Conservation (phyloP, 345 rosid genomes). For the Geranium brycei region DNA sequence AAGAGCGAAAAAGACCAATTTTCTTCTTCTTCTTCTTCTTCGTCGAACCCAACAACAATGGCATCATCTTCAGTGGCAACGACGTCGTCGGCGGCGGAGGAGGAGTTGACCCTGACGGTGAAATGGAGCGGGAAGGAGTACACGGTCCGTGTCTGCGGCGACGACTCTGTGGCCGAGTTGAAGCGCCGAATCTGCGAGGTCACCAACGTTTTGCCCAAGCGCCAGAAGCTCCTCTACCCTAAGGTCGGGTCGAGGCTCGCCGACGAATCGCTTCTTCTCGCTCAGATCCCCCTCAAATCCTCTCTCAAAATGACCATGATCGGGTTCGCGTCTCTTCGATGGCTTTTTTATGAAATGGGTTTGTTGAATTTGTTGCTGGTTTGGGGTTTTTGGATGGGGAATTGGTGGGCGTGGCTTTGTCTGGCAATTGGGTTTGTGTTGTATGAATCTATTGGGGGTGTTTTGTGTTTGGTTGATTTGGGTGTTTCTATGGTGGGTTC, state of each 20-base stretch:
- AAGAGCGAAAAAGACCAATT: not conserved
- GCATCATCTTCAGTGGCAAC: not conserved
- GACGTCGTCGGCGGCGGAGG: slow-evolving; percentile 30
- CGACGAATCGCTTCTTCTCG: slow-evolving; percentile 60
- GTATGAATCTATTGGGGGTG: not conserved
- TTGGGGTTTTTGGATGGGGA: not conserved
- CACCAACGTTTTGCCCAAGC: slow-evolving; percentile 72
- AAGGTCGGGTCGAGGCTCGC: slow-evolving; percentile 77
- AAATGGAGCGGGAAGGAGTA: slow-evolving; percentile 95
- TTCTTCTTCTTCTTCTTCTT: no score
- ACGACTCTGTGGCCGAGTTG: slow-evolving; percentile 81
- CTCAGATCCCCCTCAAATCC: slow-evolving; percentile 64
- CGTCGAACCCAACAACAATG: not conserved
- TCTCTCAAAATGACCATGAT: slow-evolving; percentile 95
- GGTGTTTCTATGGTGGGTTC: not conserved
- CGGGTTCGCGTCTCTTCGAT: slow-evolving; percentile 33
- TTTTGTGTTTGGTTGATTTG: not conserved
- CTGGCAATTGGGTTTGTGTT: not conserved
- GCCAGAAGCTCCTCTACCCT: slow-evolving; percentile 95
- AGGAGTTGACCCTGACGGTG: slow-evolving; percentile 64
- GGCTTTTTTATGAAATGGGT: not conserved
- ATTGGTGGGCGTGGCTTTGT: not conserved
- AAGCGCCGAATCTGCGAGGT: slow-evolving; percentile 81
- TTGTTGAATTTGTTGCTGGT: not conserved
- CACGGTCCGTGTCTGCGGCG: slow-evolving; percentile 70